These are phyloP conservation scores for Vigna nakashimae DNA, from an alignment of 306 rosid species.

Conservation along the genomic window DNA sequence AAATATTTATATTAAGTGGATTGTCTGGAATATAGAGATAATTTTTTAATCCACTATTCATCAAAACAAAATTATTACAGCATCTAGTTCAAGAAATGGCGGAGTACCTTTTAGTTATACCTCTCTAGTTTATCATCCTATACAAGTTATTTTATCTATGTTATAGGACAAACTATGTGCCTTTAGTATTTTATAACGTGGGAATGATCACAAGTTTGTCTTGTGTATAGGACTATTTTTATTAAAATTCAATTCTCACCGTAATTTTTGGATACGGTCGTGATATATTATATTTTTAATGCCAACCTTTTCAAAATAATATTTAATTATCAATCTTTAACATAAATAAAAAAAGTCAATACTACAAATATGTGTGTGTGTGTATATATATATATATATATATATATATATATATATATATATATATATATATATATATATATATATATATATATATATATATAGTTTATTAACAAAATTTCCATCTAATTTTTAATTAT, in stretches of 20 bases:
- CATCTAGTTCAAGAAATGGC: not conserved
- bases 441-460: too few species aligned
- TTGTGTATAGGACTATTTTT: not conserved
- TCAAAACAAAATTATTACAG: not conserved
- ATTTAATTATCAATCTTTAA: not conserved
- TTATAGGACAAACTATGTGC: not conserved
- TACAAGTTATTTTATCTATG: not conserved
- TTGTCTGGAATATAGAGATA: not conserved
- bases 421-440: too few species aligned
- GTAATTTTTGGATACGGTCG: not conserved
- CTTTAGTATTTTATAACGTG: not conserved
- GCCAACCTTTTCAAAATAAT: not conserved
- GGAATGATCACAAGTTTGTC: not conserved
- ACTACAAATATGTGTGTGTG: too few species aligned
- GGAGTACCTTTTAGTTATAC: not conserved
- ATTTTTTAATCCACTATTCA: not conserved
- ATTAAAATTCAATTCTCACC: not conserved
- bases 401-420: too few species aligned
- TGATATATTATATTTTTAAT: not conserved
- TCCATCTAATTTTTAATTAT: too few species aligned
- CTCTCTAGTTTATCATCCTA: not conserved
- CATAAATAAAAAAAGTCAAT: too few species aligned
- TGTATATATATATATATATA: too few species aligned
- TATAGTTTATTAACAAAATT: too few species aligned
- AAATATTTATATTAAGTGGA: not conserved